Base-by-base conservation (phyloP, 2,329 filamentous ascomycete genomes). In the Pseudocercospora eumusae region DNA sequence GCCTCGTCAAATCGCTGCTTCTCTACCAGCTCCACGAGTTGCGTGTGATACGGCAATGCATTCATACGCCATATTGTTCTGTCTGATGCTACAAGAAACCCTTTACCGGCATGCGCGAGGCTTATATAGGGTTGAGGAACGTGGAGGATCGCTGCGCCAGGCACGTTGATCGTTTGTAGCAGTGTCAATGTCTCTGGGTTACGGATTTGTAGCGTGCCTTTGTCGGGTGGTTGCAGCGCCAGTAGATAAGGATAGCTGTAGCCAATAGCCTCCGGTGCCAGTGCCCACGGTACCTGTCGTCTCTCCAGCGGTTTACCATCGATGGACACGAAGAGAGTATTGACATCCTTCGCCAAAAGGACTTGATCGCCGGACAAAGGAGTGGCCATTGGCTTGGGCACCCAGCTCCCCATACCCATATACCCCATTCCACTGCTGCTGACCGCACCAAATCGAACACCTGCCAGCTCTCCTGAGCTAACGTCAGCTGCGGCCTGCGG, bases 211-310 rank as follows among this genome's bases (percentile, higher is more conserved):
- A 99, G 80, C 0, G 86, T 86, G 2, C 93, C 92, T 75, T 95
- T 96, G 1, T 90, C 83, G 0, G 92, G 87, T 7, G 92, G 82
- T 73, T 96, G 92, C 13, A 99, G 80, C 9, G 92, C 91, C 54
- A 99, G 81, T 59, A 99, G 88, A 74, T 97, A 99, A 0, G 95
- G 95, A 74, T 99, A 99, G 21, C 93, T 97, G 75, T 97, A 99
- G 21, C 93, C 95, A 62, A 99, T 88, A 60, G 89, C 89, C 70
- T 97, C 93, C 1, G 95, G 96, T 1, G 93, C 91, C 33, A 86
- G 82, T 45, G 88, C 85, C 95, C 95, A 99, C 1, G 92, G 92
- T n/a, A 99, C 88, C 74, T 98, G 93, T 59, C 89, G 84, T 76
- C 91, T 91, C 49, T 93, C 89, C 33, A 96, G 75, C 0, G 92